Conservation (phyloP, 768 basidiomycete genomes). For the Tephrocybe sp. region DNA sequence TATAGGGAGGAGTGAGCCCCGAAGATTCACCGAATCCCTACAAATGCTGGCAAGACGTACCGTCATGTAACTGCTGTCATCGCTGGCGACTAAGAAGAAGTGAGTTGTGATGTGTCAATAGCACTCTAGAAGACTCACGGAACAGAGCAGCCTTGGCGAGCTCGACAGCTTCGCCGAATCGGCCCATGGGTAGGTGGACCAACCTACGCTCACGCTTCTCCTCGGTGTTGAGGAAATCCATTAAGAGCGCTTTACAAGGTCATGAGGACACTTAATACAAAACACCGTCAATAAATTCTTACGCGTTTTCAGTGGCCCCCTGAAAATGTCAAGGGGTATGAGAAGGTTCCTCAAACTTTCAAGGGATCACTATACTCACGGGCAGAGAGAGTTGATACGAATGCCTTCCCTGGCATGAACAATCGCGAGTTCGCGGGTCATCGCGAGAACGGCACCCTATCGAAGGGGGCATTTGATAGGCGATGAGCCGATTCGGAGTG, state of each 20-base stretch:
- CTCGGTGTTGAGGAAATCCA: conserved; percentile 96
- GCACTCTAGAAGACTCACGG: conserved; percentile 53
- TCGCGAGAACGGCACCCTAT: conserved; percentile 94
- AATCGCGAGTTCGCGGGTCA: conserved; percentile 98
- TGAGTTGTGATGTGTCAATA: neutral
- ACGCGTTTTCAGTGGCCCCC: conserved; percentile 96
- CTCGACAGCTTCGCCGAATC: conserved; percentile 97
- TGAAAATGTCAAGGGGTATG: conserved; percentile 29
- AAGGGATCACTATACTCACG: conserved; percentile 50
- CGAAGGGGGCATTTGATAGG: conserved; percentile 6
- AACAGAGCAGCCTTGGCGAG: conserved; percentile 92
- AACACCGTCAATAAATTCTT: conserved; percentile 27
- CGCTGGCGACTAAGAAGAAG: conserved; percentile 68
- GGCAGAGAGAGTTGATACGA: conserved; percentile 93
- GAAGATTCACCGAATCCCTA: neutral
- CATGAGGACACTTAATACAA: conserved; percentile 4
- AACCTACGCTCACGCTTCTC: conserved; percentile 93
- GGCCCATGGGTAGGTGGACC: conserved; percentile 92
- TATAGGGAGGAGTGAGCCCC: neutral
- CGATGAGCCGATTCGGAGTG: neutral
- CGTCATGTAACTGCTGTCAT: conserved; percentile 96
- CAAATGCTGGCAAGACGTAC: conserved; percentile 42
- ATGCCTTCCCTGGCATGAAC: conserved; percentile 98
- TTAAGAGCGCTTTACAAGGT: conserved; percentile 72
- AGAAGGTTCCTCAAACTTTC: conserved; percentile 6